Conservation (phyloP, 805 yeast genomes). For the Torulaspora delbrueckii region DNA sequence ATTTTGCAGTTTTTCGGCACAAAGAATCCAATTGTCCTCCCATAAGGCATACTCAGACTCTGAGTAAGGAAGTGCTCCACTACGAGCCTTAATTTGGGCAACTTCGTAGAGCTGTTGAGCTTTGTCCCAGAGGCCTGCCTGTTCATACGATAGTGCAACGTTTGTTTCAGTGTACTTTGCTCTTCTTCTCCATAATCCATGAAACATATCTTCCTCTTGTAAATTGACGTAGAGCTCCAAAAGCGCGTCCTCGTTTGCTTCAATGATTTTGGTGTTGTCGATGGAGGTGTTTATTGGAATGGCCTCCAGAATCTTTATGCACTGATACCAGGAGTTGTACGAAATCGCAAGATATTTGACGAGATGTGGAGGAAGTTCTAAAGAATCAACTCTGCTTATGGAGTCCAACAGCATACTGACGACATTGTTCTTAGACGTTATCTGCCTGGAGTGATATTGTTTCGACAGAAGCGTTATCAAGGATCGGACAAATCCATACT, state of each 20-base stretch:
- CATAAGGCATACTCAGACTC: conserved; percentile 92
- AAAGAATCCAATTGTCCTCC: conserved; percentile 98
- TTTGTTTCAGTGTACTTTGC: conserved; percentile 93
- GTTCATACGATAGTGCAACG: conserved; percentile 89
- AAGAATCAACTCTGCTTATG: conserved; percentile 61
- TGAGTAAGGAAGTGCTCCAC: conserved; percentile 91
- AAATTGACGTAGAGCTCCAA: conserved; percentile 82
- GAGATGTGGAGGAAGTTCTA: conserved; percentile 90
- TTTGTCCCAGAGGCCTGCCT: conserved; percentile 89
- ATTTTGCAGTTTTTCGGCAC: conserved; percentile 95
- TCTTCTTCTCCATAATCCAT: conserved; percentile 95
- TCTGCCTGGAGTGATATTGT: conserved; percentile 90
- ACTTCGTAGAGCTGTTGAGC: conserved; percentile 92
- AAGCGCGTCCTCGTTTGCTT: conserved; percentile 83
- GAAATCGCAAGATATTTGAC: conserved; percentile 82
- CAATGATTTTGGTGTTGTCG: conserved; percentile 71
- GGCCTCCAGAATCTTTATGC: conserved; percentile 77
- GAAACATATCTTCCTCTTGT: conserved; percentile 94
- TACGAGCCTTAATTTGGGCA: conserved; percentile 93
- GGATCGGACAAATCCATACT: conserved; percentile 76
- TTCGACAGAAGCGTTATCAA: conserved; percentile 75
- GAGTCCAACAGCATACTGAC: conserved; percentile 81
- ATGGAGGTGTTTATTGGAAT: conserved; percentile 53
- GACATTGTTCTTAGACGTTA: conserved; percentile 80
- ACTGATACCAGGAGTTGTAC: conserved; percentile 87